phyloP scores from a whole-genome alignment of 495 filamentous ascomycete genomes.

The Neurospora pannonica region DNA sequence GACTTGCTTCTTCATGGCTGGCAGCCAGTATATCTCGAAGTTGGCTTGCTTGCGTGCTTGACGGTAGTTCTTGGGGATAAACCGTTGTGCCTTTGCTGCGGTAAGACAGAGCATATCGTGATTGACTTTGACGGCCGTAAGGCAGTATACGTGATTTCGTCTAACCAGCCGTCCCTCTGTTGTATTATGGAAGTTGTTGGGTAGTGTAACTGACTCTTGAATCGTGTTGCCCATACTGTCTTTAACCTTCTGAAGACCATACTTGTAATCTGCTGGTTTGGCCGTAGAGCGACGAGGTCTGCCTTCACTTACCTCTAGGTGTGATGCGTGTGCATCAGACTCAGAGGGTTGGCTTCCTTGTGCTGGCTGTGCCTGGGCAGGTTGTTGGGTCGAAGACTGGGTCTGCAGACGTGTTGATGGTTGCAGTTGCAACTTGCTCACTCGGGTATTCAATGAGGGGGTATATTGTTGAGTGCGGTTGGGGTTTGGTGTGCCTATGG shows the following conservation, averaged over 20 bases:
- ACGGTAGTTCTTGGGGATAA: constrained; percentile 18
- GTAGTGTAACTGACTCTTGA: not conserved
- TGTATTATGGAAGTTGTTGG: not conserved
- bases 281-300: not conserved
- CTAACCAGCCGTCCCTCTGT: not conserved
- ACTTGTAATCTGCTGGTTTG: not conserved
- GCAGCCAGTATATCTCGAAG: not conserved
- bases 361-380: not conserved
- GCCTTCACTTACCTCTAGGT: not conserved
- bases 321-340: not conserved
- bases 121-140: not conserved
- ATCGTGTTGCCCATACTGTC: not conserved
- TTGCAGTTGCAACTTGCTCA: not conserved
- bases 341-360: not conserved
- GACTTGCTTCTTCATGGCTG: not conserved
- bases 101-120: not conserved
- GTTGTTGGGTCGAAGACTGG: too few relatives aligned
- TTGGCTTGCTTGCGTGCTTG: not conserved
- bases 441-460: not conserved
- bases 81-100: constrained; percentile 15
- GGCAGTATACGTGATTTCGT: not conserved
- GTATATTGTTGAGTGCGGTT: not conserved
- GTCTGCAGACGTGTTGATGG: too few relatives aligned
- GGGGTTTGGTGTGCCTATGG: not conserved
- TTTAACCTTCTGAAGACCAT: not conserved